Percentiles rank a stretch among this genome's conserved stretches.
Conservation (phyloP, 2,329 filamentous ascomycete species). For the Albophoma yamanashiensis region DNA sequence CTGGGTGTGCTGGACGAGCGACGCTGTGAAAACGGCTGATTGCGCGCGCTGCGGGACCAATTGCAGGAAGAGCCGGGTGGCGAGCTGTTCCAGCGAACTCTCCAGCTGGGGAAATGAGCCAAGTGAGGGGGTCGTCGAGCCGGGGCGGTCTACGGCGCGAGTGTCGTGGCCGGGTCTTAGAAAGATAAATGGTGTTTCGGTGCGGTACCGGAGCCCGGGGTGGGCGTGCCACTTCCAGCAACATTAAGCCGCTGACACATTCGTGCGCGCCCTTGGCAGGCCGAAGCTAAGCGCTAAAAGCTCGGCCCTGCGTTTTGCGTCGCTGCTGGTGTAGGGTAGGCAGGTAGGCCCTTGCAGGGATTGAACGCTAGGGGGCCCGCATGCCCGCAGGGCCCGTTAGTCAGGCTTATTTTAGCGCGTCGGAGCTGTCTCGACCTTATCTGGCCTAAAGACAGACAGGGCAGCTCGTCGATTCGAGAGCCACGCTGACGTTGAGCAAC, state of each 20-base stretch:
- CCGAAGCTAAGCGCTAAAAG: constrained; percentile 2
- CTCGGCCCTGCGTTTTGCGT: background rate
- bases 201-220: constrained; percentile 4
- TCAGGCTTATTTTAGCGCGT: no score
- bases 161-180: background rate
- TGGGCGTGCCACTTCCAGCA: background rate
- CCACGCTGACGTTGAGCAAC: background rate
- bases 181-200: background rate
- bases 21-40: background rate
- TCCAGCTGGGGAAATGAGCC: background rate
- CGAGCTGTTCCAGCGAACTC: background rate
- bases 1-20: background rate
- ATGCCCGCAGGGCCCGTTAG: no score
- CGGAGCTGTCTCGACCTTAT: background rate
- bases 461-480: background rate
- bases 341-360: no score
- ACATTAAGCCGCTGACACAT: background rate
- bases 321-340: background rate
- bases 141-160: background rate
- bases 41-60: background rate
- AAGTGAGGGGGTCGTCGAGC: background rate
- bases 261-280: background rate
- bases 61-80: background rate
- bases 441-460: background rate
- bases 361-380: no score